Evolutionary conservation across 2,329 filamentous ascomycete genomes (phyloP), one percentile per base, ranked within the genome.

Genomic region (Diaporthe vexans): DNA sequence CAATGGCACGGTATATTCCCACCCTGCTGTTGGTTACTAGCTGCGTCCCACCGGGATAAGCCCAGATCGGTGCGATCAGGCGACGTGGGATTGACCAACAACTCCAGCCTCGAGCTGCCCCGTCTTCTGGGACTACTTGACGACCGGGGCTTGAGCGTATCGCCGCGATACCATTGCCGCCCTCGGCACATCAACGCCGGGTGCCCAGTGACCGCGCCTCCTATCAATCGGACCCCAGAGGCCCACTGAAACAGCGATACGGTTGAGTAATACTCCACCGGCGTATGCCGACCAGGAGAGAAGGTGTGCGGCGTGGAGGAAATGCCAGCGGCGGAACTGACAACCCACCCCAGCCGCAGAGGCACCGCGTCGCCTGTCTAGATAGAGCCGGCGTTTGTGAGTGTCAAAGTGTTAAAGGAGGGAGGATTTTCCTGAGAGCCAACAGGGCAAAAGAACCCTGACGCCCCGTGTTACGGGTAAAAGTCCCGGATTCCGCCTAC

Each of bases 71-170:
- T 24, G 68, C 19, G 68, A 52, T 71, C 43, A 46, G 54, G 43
- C 52, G 54, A 58, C 52, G 40, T 71, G 54, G 37, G 52, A 61
- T 63, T 40, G 43, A 72, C 46, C 70, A 71, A 71, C 69, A 71
- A 46, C 69, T n/a, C 48, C 33, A 54, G 29, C 43, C 43, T 71
- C 56, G 17, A 46, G 29, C 29, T 33, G 29, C 29, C 29, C 37
- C 19, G 57, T n/a, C 17, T 13, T 19, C 68, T 56, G n/a, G 43
- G 43, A 61, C 26, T 40, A 61, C 69, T 29, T 71, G 33, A 33
- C 21, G 33, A 37, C 17, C 35, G 24, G 43, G 29, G 35, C n/a
- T 33, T 35, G 5, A 61, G 48, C 46, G n/a, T 19, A 21, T 54
- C 24, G 51, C 57, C 17, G 35, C 13, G 70, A 37, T 15, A 57